These are phyloP conservation scores for Botrytis tulipae DNA, from an alignment of 2,329 filamentous ascomycete genomes.

Conservation along the genomic window DNA sequence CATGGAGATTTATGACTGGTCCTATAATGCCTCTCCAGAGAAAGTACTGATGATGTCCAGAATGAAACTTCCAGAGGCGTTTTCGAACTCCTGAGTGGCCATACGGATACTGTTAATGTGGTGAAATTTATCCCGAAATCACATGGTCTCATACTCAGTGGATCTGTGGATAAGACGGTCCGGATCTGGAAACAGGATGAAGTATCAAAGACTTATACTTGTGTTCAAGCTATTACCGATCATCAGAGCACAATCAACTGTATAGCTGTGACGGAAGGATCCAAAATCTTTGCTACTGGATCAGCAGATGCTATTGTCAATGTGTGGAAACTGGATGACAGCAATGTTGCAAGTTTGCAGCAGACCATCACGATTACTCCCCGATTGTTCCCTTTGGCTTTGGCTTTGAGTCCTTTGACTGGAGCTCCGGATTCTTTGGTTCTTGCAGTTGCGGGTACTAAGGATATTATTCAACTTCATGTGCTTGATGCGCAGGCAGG, in stretches of 20 bases:
- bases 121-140: slow-evolving; percentile 68
- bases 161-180: slow-evolving; percentile 76
- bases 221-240: slow-evolving; percentile 53
- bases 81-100: slow-evolving; percentile 66
- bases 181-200: slow-evolving; percentile 63
- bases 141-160: slow-evolving; percentile 67
- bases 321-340: slow-evolving; percentile 62
- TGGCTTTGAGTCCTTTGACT: slow-evolving; percentile 65
- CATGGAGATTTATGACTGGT: neutral
- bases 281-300: slow-evolving; percentile 67
- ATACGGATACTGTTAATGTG: slow-evolving; percentile 77
- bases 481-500: slow-evolving; percentile 49
- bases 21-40: neutral
- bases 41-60: slow-evolving; percentile 23
- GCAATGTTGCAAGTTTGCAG: slow-evolving; percentile 51
- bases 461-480: slow-evolving; percentile 77
- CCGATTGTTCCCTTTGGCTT: slow-evolving; percentile 76
- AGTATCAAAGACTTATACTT: slow-evolving; percentile 36
- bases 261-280: slow-evolving; percentile 45
- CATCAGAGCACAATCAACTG: slow-evolving; percentile 78
- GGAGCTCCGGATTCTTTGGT: slow-evolving; percentile 53
- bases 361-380: slow-evolving; percentile 73
- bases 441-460: slow-evolving; percentile 84
- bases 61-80: slow-evolving; percentile 52
- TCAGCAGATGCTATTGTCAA: slow-evolving; percentile 73